Conservation (phyloP, 345 rosid species). For the Eutrema heterophyllum region DNA sequence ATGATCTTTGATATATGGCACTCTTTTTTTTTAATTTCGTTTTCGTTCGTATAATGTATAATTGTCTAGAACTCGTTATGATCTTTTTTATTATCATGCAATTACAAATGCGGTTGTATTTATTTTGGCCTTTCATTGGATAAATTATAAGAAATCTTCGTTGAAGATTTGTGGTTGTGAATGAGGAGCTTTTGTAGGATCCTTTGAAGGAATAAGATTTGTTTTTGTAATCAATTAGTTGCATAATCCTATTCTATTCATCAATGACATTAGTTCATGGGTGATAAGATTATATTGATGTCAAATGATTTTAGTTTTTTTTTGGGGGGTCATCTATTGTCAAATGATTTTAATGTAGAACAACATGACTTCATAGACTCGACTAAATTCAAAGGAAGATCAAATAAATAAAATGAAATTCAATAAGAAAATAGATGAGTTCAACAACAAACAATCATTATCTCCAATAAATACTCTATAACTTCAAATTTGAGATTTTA, state of each 20-base stretch:
- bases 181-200: slow-evolving; percentile 12
- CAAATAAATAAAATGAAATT: neutral
- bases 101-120: slow-evolving; percentile 19
- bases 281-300: neutral
- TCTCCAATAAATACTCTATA: neutral
- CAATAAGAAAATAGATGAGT: neutral
- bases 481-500: neutral
- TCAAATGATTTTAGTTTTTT: neutral
- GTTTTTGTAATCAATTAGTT: neutral
- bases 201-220: slow-evolving; percentile 16
- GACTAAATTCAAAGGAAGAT: neutral
- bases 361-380: neutral
- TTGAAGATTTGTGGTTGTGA: neutral
- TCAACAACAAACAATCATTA: neutral
- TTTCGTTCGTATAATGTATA: slow-evolving; percentile 20
- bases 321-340: neutral
- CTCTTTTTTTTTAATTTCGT: neutral
- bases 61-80: slow-evolving; percentile 13
- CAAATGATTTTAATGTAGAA: neutral
- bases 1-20: neutral
- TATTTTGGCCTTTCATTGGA: slow-evolving; percentile 24
- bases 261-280: neutral
- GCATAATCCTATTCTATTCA: neutral
- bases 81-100: slow-evolving; percentile 8
- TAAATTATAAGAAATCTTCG: neutral